A percentile compares a stretch with the other conserved stretches of the same genome.
Conservation (phyloP, 2,329 filamentous ascomycete species). For the Sporothrix brasiliensis region DNA sequence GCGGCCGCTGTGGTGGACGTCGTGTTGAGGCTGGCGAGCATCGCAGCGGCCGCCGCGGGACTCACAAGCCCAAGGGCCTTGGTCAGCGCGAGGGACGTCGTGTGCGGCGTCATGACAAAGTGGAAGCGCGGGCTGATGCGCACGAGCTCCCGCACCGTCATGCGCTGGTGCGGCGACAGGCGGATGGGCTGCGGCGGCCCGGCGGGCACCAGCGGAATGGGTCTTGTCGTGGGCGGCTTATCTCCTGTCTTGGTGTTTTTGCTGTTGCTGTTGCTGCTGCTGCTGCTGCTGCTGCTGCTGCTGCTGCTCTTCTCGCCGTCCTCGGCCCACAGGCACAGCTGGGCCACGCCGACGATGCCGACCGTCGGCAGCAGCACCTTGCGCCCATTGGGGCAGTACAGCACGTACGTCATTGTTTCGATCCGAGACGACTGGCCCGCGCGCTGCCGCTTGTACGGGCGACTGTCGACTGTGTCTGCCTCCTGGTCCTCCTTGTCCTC, state of each 20-base stretch:
- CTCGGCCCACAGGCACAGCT: neutral
- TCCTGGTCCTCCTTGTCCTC: neutral
- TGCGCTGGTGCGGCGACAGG: neutral
- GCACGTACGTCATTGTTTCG: neutral
- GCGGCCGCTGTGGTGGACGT: neutral
- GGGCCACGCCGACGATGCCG: neutral
- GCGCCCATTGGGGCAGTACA: neutral
- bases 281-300: no score
- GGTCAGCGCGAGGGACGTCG: neutral
- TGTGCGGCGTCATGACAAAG: neutral
- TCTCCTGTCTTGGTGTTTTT: no score
- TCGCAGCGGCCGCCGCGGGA: neutral
- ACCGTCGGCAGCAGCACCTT: neutral
- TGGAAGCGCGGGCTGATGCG: neutral
- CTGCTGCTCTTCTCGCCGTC: no score
- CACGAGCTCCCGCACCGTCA: neutral
- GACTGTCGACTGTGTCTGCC: no score
- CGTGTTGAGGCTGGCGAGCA: no score
- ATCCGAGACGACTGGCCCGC: neutral
- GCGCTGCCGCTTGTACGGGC: neutral
- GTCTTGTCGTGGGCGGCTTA: neutral
- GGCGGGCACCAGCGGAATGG: neutral
- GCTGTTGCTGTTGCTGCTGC: neutral
- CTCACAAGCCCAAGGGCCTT: neutral
- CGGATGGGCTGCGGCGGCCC: neutral